phyloP scores from a whole-genome alignment of 2,329 filamentous ascomycete species.

The Tolypocladium paradoxum region DNA sequence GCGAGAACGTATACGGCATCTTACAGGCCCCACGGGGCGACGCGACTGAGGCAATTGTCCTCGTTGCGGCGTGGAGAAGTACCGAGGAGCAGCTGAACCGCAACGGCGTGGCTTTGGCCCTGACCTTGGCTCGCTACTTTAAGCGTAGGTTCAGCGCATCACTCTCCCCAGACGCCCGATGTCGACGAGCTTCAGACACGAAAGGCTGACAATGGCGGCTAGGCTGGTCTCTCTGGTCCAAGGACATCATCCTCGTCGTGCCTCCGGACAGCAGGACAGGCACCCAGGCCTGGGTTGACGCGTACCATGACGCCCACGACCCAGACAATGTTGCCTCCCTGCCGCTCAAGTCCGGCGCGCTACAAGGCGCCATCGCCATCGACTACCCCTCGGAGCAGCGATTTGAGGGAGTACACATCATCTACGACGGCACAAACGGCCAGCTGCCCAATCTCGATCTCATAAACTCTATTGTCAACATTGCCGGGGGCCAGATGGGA shows the following conservation, averaged over 20 bases:
- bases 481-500: constrained; percentile 86
- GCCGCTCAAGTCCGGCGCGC: constrained; percentile 80
- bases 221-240: constrained; percentile 97
- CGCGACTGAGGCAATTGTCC: constrained; percentile 91
- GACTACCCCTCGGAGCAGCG: constrained; percentile 80
- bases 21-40: constrained; percentile 89
- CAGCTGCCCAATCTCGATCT: constrained; percentile 92
- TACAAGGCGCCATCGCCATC: constrained; percentile 87
- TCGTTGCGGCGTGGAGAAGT: constrained; percentile 83
- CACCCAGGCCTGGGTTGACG: constrained; percentile 93
- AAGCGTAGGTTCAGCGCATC: constrained; percentile 45
- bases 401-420: constrained; percentile 80
- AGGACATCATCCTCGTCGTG: constrained; percentile 90
- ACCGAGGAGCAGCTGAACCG: constrained; percentile 68
- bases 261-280: constrained; percentile 82
- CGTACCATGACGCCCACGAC: constrained; percentile 86
- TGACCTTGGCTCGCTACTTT: constrained; percentile 89
- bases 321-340: constrained; percentile 60
- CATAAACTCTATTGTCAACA: constrained; percentile 84
- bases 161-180: neutral
- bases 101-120: constrained; percentile 74
- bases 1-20: constrained; percentile 89
- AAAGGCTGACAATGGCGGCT: constrained; percentile 9
- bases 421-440: constrained; percentile 93
- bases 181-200: neutral